A percentile compares a stretch with the other conserved stretches of the same genome.
These are phyloP conservation scores for Hypoxylon fragiforme DNA, from an alignment of 495 filamentous ascomycete genomes.

Conservation along the genomic window DNA sequence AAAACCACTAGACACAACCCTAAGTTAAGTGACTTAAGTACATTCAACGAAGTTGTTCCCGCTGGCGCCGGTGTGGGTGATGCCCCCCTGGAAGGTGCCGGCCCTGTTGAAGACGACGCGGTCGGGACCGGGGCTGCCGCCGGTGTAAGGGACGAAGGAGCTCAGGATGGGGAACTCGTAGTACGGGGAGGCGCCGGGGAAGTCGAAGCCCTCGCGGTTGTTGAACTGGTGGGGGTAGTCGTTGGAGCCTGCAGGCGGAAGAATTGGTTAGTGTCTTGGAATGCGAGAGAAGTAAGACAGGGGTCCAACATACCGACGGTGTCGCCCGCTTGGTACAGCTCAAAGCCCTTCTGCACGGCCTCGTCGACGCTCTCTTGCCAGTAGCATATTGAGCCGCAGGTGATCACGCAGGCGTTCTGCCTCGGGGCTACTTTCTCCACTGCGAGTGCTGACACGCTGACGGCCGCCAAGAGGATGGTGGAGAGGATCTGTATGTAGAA, in stretches of 20 bases:
- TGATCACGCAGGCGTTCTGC: conserved; percentile 37
- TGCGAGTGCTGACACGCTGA: conserved; percentile 39
- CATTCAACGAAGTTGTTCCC: conserved; percentile 68
- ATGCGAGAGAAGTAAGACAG: no score
- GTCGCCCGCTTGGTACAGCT: conserved; percentile 48
- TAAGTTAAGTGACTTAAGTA: no score
- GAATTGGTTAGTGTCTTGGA: not conserved
- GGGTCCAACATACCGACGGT: conserved; percentile 53
- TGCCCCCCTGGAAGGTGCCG: conserved; percentile 58
- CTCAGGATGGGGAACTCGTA: conserved; percentile 73
- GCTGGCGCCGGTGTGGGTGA: conserved; percentile 71
- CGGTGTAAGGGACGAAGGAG: conserved; percentile 56
- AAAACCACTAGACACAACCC: no score
- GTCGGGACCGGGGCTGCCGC: conserved; percentile 70
- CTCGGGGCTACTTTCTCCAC: conserved; percentile 26
- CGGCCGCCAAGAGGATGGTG: conserved; percentile 35
- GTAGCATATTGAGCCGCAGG: conserved; percentile 47
- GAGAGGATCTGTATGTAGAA: conserved; percentile 36
- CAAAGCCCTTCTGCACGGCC: conserved; percentile 56
- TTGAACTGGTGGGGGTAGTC: conserved; percentile 73
- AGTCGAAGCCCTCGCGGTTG: conserved; percentile 73
- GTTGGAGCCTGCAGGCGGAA: conserved; percentile 34
- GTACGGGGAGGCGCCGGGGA: conserved; percentile 59
- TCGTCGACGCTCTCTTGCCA: conserved; percentile 46
- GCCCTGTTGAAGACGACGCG: conserved; percentile 66